Evolutionary conservation across 345 rosid genomes (phyloP).

Genomic region (Ceriops zippeliana): DNA sequence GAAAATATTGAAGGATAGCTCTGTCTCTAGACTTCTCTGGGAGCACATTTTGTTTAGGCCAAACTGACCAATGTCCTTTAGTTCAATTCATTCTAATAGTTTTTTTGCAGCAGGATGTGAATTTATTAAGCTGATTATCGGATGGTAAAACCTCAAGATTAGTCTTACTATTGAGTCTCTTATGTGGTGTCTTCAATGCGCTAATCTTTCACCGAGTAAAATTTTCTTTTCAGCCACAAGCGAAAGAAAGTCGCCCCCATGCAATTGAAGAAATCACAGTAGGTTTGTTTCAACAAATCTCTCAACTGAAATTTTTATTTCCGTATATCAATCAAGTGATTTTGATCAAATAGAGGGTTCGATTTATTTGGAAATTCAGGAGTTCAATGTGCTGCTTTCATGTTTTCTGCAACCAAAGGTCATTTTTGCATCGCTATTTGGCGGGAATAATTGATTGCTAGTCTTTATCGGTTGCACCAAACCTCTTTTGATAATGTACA

Average conservation of each 20-base stretch:
- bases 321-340: neutral
- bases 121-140: too few relatives aligned
- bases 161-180: neutral
- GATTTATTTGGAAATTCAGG: constrained; percentile 44
- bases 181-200: constrained; percentile 2
- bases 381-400: constrained; percentile 60
- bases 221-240: constrained; percentile 47
- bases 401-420: constrained; percentile 69
- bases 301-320: neutral
- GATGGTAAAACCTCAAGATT: too few relatives aligned
- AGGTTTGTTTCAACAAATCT: constrained; percentile 38
- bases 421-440: constrained; percentile 78
- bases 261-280: constrained; percentile 35
- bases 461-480: neutral
- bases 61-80: too few relatives aligned
- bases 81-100: too few relatives aligned
- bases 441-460: constrained; percentile 59
- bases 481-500: neutral
- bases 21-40: too few relatives aligned
- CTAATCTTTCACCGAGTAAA: constrained; percentile 9
- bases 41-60: too few relatives aligned
- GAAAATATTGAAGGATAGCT: too few relatives aligned
- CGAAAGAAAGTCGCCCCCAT: constrained; percentile 27
- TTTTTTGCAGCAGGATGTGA: too few relatives aligned
- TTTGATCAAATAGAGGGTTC: neutral